Percentiles rank a stretch among this genome's conserved stretches.
These are phyloP conservation scores for Clavispora fructus DNA, from an alignment of 805 yeast genomes.

Conservation along the genomic window DNA sequence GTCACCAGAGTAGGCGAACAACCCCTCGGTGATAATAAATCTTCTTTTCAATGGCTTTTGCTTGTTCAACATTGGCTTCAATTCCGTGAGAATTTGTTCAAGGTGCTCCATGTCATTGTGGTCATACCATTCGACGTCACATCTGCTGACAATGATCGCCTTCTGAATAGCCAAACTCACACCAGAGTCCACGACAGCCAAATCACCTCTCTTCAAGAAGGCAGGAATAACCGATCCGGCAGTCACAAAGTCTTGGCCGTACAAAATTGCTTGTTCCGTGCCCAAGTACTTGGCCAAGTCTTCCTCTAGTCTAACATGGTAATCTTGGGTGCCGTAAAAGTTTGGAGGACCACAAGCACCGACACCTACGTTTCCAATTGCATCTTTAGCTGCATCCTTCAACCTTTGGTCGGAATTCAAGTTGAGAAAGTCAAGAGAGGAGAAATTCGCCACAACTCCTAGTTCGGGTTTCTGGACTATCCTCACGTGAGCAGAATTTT, in stretches of 20 bases:
- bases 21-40: conserved; percentile 86
- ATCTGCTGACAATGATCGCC: conserved; percentile 81
- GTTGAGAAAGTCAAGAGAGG: conserved; percentile 68
- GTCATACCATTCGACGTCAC: conserved; percentile 75
- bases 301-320: conserved; percentile 74
- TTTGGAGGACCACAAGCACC: conserved; percentile 99
- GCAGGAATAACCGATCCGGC: conserved; percentile 88
- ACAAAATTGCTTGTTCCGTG: conserved; percentile 72
- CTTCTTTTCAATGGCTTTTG: conserved; percentile 81
- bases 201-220: conserved; percentile 91
- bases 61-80: conserved; percentile 54
- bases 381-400: conserved; percentile 47
- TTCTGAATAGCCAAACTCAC: conserved; percentile 76
- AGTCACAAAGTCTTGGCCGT: conserved; percentile 90
- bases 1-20: conserved; percentile 79
- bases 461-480: conserved; percentile 22
- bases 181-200: conserved; percentile 80
- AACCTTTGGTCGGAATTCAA: conserved; percentile 47
- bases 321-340: conserved; percentile 93
- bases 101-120: conserved; percentile 87
- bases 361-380: conserved; percentile 74
- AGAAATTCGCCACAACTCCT: conserved; percentile 52
- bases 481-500: conserved; percentile 40
- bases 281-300: conserved; percentile 72
- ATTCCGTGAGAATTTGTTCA: conserved; percentile 59